Percentiles rank a stretch among this genome's conserved stretches.
phyloP scores from a whole-genome alignment of 371 early-diverging fungal species.

The Racocetra persica region DNA sequence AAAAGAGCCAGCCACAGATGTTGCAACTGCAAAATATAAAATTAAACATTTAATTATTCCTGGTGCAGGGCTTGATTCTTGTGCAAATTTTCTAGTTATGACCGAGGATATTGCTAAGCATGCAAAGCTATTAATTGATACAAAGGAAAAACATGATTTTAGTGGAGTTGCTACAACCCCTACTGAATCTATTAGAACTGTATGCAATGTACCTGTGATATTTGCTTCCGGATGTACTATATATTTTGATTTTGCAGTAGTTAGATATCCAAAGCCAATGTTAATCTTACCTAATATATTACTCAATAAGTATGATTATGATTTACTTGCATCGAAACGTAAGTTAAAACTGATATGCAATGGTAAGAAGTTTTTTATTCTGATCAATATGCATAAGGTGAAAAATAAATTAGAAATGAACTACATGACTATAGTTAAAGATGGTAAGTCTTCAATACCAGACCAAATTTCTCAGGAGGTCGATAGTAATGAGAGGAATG shows the following conservation, averaged over 20 bases:
- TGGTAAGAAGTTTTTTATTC: constrained; percentile 10
- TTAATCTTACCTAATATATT: constrained; percentile 9
- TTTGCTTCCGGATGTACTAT: constrained; percentile 12
- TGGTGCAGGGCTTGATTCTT: not conserved
- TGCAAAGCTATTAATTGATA: not conserved
- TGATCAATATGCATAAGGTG: constrained; percentile 10
- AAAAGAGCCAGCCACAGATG: too few relatives aligned
- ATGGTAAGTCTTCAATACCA: not conserved
- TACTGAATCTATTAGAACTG: constrained; percentile 19
- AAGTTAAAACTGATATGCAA: not conserved
- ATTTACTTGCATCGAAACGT: not conserved
- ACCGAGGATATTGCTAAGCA: constrained; percentile 2
- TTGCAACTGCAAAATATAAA: not conserved
- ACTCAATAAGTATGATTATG: constrained; percentile 18
- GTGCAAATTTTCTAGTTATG: constrained; percentile 16
- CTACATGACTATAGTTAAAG: not conserved
- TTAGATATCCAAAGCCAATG: not conserved
- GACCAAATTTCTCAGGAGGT: not conserved
- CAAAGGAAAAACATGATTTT: constrained; percentile 6
- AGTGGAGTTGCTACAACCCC: not conserved
- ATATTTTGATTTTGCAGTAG: not conserved
- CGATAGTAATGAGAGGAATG: not conserved
- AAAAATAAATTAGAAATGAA: not conserved
- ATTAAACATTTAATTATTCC: not conserved
- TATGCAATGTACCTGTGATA: not conserved